Evolutionary conservation across 2,329 filamentous ascomycete species (phyloP), one percentile per base, ranked within the genome.

Genomic region (Chaetothyriales sp.): DNA sequence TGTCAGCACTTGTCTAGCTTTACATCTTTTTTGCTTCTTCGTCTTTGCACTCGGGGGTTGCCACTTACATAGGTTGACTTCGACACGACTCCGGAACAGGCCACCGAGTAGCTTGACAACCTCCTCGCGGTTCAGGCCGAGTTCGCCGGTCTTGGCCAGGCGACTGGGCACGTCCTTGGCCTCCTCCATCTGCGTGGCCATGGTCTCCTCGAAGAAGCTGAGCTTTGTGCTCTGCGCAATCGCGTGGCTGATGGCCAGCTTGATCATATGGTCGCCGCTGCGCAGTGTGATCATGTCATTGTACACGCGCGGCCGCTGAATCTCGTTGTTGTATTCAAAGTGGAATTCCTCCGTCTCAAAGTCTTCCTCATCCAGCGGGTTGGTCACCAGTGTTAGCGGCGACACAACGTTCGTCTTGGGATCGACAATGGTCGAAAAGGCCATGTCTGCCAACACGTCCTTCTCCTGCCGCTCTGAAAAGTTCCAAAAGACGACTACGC

Each of bases 261-360:
- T 62, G 66, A 97, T 94, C 90, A 98, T 97, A 70, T 98, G 92
- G 70, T 98, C 92, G 43, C 87, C 83, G 54, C 88, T 94, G 56
- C 94, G 78, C 45, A 98, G 73, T 0, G 92, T 98, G 62, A 98
- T 97, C 92, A 98, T 98, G 68, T 98, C 92, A 69, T 98, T 97
- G 72, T 94, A 98, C 28, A 98, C 86, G 52, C 92, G 80, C 4
- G 92, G 92, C 48, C 89, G 80, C 56, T 89, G 84, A 33, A 92
- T 88, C 53, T 87, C 78, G 0, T 81, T 78, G 62, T 87, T 94
- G 72, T 98, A 98, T 67, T 97, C 89, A 65, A 98, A 98, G 65
- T 98, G 90, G 63, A 98, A 95, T 65, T 97, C 90, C 65, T 98
- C 92, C 0, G 86, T 98, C 71, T 98, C 92, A 60, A 94, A 95